Conservation (phyloP, 352 stramenopile genomes). For the Phytophthora sansomeana region DNA sequence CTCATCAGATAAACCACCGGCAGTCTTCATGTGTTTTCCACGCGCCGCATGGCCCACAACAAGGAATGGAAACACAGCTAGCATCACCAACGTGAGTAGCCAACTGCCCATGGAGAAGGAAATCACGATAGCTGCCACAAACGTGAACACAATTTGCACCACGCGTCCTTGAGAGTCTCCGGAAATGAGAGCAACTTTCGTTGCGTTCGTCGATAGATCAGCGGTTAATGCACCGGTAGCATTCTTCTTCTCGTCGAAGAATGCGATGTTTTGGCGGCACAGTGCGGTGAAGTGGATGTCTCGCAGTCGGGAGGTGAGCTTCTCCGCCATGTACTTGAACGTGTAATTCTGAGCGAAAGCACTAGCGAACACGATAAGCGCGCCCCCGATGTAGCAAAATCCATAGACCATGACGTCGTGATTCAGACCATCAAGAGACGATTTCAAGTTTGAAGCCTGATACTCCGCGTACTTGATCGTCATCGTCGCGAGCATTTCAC, state of each 20-base stretch:
- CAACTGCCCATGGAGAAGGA: conserved; percentile 72
- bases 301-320: conserved; percentile 54
- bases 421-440: conserved; percentile 32
- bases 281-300: conserved; percentile 54
- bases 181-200: conserved; percentile 53
- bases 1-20: conserved; percentile 23
- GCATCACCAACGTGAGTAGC: conserved; percentile 73
- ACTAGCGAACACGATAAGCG: conserved; percentile 35
- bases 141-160: conserved; percentile 54
- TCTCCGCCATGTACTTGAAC: conserved; percentile 63
- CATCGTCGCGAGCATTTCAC: conserved; percentile 27
- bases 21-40: conserved; percentile 44
- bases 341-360: conserved; percentile 46
- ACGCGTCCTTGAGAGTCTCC: conserved; percentile 62
- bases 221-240: conserved; percentile 56
- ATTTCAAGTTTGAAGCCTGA: not conserved
- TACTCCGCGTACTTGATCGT: conserved; percentile 19
- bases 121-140: conserved; percentile 62
- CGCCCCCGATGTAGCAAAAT: conserved; percentile 38
- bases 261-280: conserved; percentile 55
- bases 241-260: conserved; percentile 75
- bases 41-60: conserved; percentile 46
- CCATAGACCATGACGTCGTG: conserved; percentile 35
- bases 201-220: conserved; percentile 61
- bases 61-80: conserved; percentile 71